Conservation (phyloP, 257 asterid genomes). For the Vinca minor region DNA sequence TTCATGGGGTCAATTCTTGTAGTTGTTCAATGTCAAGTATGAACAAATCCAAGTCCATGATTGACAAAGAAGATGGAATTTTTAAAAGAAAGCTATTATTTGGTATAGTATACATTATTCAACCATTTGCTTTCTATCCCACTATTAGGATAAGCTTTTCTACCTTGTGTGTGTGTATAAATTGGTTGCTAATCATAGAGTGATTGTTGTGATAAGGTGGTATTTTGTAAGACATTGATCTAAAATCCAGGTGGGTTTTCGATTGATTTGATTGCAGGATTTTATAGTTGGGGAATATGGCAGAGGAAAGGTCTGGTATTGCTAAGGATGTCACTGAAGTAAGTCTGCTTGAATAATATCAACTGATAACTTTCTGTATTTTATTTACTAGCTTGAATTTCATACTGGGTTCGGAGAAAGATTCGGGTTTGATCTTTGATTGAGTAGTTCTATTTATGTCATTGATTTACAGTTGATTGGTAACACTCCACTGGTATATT, state of each 20-base stretch:
- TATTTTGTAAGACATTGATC: background rate
- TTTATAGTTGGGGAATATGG: slow-evolving; percentile 36
- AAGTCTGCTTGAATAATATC: slow-evolving; percentile 24
- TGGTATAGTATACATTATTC: background rate
- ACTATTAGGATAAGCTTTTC: background rate
- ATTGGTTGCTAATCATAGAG: background rate
- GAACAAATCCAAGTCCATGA: background rate
- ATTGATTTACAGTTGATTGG: slow-evolving; percentile 92
- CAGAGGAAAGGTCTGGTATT: slow-evolving; percentile 49
- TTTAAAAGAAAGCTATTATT: background rate
- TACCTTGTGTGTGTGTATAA: background rate
- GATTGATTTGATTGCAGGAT: slow-evolving; percentile 30
- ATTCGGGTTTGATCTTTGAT: background rate
- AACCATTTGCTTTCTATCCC: background rate
- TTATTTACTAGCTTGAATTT: background rate
- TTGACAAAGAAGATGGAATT: background rate
- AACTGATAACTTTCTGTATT: too few species aligned
- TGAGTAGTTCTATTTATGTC: too few species aligned
- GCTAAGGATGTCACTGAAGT: slow-evolving; percentile 96
- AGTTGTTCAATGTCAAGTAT: too few species aligned
- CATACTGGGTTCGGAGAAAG: background rate
- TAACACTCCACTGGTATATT: slow-evolving; percentile 85
- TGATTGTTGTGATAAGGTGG: background rate
- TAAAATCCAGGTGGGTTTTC: background rate
- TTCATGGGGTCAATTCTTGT: slow-evolving; percentile 3